Evolutionary conservation across 768 basidiomycete genomes (phyloP).

Genomic region (Mycena vulgaris): DNA sequence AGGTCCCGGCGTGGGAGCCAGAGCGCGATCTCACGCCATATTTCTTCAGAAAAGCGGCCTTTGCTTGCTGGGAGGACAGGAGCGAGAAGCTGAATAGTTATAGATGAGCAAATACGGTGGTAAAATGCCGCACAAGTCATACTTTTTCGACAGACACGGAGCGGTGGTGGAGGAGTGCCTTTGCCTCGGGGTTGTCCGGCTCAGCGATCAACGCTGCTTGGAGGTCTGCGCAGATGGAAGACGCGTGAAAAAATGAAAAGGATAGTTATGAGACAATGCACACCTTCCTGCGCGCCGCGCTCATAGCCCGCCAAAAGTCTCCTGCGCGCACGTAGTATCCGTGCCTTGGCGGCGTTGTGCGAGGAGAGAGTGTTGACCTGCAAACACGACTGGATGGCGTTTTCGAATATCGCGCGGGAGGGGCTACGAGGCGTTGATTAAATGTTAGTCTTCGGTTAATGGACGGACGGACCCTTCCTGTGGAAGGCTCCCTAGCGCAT

Average conservation of each 20-base stretch:
- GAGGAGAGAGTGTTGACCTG: constrained; percentile 68
- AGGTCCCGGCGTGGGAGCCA: constrained; percentile 77
- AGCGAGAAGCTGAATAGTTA: constrained; percentile 51
- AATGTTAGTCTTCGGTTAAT: constrained; percentile 15
- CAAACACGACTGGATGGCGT: constrained; percentile 80
- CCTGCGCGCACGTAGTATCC: constrained; percentile 77
- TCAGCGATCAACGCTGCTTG: constrained; percentile 75
- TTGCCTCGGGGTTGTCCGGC: constrained; percentile 80
- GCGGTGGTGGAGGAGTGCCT: constrained; percentile 69
- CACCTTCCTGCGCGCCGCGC: constrained; percentile 78
- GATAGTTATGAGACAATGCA: constrained; percentile 19
- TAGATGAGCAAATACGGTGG: background rate
- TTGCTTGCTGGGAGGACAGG: constrained; percentile 58
- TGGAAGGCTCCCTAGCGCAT: constrained; percentile 88
- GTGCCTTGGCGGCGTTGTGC: constrained; percentile 70
- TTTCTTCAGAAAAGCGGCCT: constrained; percentile 75
- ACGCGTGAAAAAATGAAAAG: constrained; percentile 22
- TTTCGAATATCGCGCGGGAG: constrained; percentile 77
- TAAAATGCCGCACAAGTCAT: background rate
- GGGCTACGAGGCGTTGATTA: constrained; percentile 50
- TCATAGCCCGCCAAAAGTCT: constrained; percentile 73
- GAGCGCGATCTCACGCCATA: constrained; percentile 79
- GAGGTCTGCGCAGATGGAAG: constrained; percentile 62
- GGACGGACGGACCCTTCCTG: constrained; percentile 70
- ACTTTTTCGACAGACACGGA: constrained; percentile 74